Evolutionary conservation across 179 eudicot species (phyloP).

Genomic region (Amaranthus tricolor): DNA sequence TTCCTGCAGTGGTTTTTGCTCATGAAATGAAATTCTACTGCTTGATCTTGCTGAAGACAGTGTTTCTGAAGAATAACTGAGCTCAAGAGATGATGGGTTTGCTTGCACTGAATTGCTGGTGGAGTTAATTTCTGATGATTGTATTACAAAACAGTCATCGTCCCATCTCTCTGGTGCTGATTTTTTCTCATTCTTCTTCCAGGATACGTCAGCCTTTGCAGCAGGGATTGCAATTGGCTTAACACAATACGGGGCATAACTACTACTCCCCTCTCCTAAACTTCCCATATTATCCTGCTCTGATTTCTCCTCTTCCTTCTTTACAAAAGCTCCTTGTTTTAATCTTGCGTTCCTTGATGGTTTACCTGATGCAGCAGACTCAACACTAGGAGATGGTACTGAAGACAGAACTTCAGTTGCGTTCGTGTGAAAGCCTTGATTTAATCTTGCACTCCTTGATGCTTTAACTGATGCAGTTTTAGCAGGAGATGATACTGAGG

Average conservation of each 20-base stretch:
- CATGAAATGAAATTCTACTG: constrained; percentile 20
- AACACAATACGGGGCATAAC: not conserved
- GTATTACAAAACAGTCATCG: constrained; percentile 34
- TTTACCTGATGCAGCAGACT: constrained; percentile 9
- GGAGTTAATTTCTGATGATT: constrained; percentile 18
- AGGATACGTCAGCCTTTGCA: constrained; percentile 6
- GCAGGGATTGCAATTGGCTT: constrained; percentile 6
- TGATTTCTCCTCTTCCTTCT: constrained; percentile 19
- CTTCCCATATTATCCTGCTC: constrained; percentile 9
- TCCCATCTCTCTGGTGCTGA: constrained; percentile 29
- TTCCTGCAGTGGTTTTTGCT: constrained; percentile 1
- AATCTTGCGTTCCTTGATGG: constrained; percentile 4
- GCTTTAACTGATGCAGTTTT: not conserved
- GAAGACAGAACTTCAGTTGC: constrained; percentile 17
- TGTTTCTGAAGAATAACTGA: constrained; percentile 17
- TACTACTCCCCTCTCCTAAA: not conserved
- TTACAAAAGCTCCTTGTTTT: not conserved
- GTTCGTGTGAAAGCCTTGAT: not conserved
- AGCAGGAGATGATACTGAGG: not conserved
- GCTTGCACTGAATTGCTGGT: constrained; percentile 4
- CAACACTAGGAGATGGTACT: not conserved
- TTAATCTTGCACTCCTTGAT: not conserved
- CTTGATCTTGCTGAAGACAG: constrained; percentile 20
- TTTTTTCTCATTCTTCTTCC: constrained; percentile 20
- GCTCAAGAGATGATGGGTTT: constrained; percentile 4